These are phyloP conservation scores for Wickerhamomyces bisporus DNA, from an alignment of 805 yeast genomes.

Conservation along the genomic window DNA sequence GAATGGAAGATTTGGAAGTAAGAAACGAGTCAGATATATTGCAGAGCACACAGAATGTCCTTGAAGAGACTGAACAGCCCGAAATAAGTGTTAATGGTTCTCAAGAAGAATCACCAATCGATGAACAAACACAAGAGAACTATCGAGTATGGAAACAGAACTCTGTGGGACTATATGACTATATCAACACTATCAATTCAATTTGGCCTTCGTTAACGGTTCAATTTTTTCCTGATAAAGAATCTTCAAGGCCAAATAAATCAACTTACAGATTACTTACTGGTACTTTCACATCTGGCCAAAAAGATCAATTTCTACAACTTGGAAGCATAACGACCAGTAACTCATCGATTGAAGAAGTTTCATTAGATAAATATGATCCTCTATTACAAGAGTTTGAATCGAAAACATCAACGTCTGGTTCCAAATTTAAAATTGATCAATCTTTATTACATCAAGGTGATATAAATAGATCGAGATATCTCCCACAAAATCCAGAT, in stretches of 20 bases:
- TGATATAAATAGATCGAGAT: slow-evolving; percentile 67
- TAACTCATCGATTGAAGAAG: slow-evolving; percentile 8
- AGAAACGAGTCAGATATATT: background rate
- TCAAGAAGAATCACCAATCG: slow-evolving; percentile 3
- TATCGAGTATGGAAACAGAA: slow-evolving; percentile 69
- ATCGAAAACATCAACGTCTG: slow-evolving; percentile 25
- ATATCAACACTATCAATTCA: slow-evolving; percentile 61
- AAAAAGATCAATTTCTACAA: slow-evolving; percentile 43
- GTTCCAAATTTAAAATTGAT: slow-evolving; percentile 31
- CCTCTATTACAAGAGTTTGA: slow-evolving; percentile 28
- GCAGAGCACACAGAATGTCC: no score
- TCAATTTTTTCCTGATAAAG: slow-evolving; percentile 56
- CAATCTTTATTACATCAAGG: slow-evolving; percentile 67
- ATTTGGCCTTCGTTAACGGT: slow-evolving; percentile 70
- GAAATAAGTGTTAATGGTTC: no score
- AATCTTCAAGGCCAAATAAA: slow-evolving; percentile 14
- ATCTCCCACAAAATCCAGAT: slow-evolving; percentile 85
- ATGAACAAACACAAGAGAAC: slow-evolving; percentile 12
- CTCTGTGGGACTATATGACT: slow-evolving; percentile 68
- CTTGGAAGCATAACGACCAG: slow-evolving; percentile 29
- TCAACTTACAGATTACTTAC: slow-evolving; percentile 43
- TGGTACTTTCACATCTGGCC: slow-evolving; percentile 63
- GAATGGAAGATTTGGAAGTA: background rate
- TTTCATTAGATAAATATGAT: slow-evolving; percentile 32
- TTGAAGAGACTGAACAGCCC: no score